A percentile compares a stretch with the other conserved stretches of the same genome.
These are phyloP conservation scores for Albatrellus ellisii DNA, from an alignment of 768 basidiomycete genomes.

Conservation along the genomic window DNA sequence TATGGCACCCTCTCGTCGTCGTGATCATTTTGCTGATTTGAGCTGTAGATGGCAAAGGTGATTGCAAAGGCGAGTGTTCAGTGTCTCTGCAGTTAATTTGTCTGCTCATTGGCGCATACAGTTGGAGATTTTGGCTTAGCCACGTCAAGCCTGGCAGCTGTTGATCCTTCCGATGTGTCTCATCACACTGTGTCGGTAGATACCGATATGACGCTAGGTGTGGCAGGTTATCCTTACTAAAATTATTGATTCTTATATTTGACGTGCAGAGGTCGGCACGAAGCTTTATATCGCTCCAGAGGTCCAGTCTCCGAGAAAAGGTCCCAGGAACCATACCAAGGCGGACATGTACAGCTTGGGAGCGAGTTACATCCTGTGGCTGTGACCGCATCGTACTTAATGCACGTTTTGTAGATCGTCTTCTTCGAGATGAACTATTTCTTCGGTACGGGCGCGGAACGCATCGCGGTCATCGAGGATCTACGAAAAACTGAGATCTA, in stretches of 20 bases:
- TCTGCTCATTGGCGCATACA: constrained; percentile 16
- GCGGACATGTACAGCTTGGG: constrained; percentile 95
- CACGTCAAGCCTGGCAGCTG: constrained; percentile 66
- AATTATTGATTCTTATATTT: background rate
- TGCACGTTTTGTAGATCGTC: constrained; percentile 46
- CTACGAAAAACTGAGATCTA: constrained; percentile 58
- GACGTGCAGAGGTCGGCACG: constrained; percentile 66
- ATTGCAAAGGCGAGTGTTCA: constrained; percentile 51
- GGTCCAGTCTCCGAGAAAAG: constrained; percentile 45
- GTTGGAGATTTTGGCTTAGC: constrained; percentile 93
- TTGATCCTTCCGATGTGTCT: constrained; percentile 59
- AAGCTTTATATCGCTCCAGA: constrained; percentile 90
- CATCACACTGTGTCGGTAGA: constrained; percentile 32
- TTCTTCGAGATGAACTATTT: constrained; percentile 95
- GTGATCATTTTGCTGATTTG: background rate
- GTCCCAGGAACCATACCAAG: constrained; percentile 70
- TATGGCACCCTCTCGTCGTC: constrained; percentile 19
- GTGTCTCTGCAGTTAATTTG: background rate
- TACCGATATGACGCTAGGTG: constrained; percentile 67
- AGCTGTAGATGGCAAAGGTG: constrained; percentile 57
- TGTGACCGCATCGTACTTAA: background rate
- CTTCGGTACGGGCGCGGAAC: constrained; percentile 73
- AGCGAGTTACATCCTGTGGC: constrained; percentile 29
- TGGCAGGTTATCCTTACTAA: constrained; percentile 6
- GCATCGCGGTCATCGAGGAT: constrained; percentile 71